These are phyloP conservation scores for Botrytis cinerea DNA, from an alignment of 2,329 filamentous ascomycete genomes.

Conservation along the genomic window DNA sequence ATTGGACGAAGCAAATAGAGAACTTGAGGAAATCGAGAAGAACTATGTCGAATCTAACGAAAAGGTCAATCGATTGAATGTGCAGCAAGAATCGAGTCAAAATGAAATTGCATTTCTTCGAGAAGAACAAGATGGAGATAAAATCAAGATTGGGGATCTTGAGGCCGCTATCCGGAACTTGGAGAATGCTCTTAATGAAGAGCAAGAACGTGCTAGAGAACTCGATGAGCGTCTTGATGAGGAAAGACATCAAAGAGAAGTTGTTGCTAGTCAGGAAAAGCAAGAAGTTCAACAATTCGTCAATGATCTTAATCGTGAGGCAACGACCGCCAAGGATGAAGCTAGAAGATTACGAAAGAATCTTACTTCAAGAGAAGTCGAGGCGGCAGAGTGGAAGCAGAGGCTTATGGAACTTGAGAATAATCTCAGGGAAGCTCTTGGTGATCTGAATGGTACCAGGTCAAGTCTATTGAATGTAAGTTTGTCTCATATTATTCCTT, in stretches of 20 bases:
- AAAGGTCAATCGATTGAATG: constrained; percentile 83
- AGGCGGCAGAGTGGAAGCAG: constrained; percentile 89
- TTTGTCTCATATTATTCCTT: neutral
- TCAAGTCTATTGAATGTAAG: constrained; percentile 79
- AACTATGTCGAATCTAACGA: constrained; percentile 81
- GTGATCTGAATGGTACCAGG: constrained; percentile 82
- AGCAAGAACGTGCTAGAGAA: constrained; percentile 74
- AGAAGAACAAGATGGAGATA: constrained; percentile 95
- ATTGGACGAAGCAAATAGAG: constrained; percentile 78
- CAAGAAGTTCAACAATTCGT: constrained; percentile 92
- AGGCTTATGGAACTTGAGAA: constrained; percentile 86
- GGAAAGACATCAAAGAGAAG: constrained; percentile 83
- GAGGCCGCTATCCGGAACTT: constrained; percentile 78
- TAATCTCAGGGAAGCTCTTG: constrained; percentile 81
- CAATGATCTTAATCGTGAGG: constrained; percentile 87
- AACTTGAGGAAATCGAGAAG: constrained; percentile 83
- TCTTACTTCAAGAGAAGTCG: constrained; percentile 80
- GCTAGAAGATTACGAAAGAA: constrained; percentile 78
- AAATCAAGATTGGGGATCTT: constrained; percentile 94
- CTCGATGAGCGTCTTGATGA: constrained; percentile 73
- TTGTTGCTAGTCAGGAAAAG: constrained; percentile 85
- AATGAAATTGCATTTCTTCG: constrained; percentile 92
- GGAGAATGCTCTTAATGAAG: constrained; percentile 79
- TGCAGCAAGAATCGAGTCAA: constrained; percentile 90
- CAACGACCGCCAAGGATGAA: constrained; percentile 81